These are phyloP conservation scores for Trebouxia sp. DNA, from an alignment of 139 green algal species.

Conservation along the genomic window DNA sequence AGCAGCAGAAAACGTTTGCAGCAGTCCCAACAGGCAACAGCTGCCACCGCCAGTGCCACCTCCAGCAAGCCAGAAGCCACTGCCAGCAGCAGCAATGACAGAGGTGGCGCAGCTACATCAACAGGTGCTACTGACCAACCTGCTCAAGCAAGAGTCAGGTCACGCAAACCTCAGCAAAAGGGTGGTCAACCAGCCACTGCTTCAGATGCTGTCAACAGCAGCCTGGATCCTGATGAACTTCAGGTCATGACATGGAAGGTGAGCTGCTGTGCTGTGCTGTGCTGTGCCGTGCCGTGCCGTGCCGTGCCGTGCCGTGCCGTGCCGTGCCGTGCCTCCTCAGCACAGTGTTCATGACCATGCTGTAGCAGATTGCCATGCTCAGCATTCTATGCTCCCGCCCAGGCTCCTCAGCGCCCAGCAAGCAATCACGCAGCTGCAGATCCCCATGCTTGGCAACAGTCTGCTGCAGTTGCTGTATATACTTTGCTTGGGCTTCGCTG, in stretches of 20 bases:
- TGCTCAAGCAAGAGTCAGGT: neutral
- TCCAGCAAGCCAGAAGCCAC: neutral
- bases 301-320: too few species aligned
- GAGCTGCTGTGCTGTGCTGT: neutral
- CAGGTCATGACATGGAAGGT: neutral
- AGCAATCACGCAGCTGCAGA: too few species aligned
- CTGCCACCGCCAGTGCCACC: neutral
- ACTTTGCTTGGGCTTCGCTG: too few species aligned
- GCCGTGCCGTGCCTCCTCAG: too few species aligned
- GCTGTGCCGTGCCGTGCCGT: neutral
- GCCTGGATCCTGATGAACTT: neutral
- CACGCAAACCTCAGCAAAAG: neutral
- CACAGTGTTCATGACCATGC: too few species aligned
- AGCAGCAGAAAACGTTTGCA: neutral
- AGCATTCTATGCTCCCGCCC: too few species aligned
- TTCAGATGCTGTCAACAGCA: too few species aligned
- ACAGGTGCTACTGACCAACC: neutral
- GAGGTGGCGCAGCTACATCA: too few species aligned
- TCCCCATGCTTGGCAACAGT: too few species aligned
- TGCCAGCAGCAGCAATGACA: neutral
- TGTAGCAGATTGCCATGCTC: too few species aligned
- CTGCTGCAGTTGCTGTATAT: too few species aligned
- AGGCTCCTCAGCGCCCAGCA: too few species aligned
- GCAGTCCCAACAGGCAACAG: neutral
- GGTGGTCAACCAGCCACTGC: neutral